Evolutionary conservation across 2,329 filamentous ascomycete genomes (phyloP), one percentile per base, ranked within the genome.

Genomic region (Aspergillus persii): DNA sequence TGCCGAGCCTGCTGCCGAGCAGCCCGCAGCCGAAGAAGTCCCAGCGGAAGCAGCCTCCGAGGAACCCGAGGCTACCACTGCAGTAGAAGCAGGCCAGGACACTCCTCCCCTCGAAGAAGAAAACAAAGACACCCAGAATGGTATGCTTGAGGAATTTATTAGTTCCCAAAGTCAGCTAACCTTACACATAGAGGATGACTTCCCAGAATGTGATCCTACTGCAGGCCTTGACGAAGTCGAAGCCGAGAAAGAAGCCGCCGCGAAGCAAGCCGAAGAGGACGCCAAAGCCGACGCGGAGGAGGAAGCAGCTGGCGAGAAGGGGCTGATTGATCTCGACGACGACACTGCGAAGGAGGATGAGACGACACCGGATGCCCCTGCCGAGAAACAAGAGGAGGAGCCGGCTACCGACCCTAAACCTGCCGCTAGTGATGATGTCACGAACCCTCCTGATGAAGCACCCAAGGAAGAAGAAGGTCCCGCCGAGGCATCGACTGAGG

Each of bases 181-280:
- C 31, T 61, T 50, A 61, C 56, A 52, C 44, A 36, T 57, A 75
- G 73, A 74, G 57, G 70, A 73, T 60, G 71, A 68, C 39, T 74
- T 74, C 61, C 71, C 73, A 62, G 71, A 73, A 48, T 68, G 65
- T 58, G 67, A 74, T 63, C 66, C 66, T 59, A 63, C 63, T 31
- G 70, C 66, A 59, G 73, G 66, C 54, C 61, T 60, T 41, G 72
- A 72, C 44, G 63, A 68, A 55, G 67, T 75, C 56, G 71, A 72
- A 44, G 69, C 68, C 5, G 72, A 74, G 55, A 75, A 75, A 52
- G 72, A 68, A 61, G 73, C 64, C 30, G 68, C 66, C 12, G 71
- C 71, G 30, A 66, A 64, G 56, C 66, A 71, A 62, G 73, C 68
- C 29, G 71, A 65, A 12, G 71, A 75, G 51, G 71, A 73, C 7